phyloP scores from a whole-genome alignment of 1,139 yeast species.

The Nematodospora anomalae region DNA sequence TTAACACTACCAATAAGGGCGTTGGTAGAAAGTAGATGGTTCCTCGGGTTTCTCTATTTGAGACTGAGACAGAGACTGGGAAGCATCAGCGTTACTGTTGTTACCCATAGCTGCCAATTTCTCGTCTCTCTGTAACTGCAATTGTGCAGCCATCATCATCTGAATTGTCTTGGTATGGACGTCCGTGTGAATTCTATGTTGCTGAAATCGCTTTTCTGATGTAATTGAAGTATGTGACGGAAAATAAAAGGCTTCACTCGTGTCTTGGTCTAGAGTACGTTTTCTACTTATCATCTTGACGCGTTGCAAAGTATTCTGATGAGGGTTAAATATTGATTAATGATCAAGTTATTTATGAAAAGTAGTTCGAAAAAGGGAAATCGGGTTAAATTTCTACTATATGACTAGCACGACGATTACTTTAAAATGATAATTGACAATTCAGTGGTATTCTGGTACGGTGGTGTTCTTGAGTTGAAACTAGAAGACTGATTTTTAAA shows the following conservation, averaged over 20 bases:
- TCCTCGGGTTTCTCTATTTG: not conserved
- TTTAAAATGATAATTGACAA: too few species aligned
- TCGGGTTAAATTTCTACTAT: too few species aligned
- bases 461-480: too few species aligned
- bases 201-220: constrained; percentile 21
- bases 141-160: constrained; percentile 30
- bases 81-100: constrained; percentile 9
- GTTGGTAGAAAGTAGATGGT: constrained; percentile 10
- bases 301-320: not conserved
- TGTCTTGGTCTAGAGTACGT: constrained; percentile 10
- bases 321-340: not conserved
- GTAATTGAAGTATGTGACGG: constrained; percentile 1
- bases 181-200: constrained; percentile 29
- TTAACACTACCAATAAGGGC: constrained; percentile 15
- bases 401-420: too few species aligned
- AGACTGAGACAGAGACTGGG: not conserved
- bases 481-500: too few species aligned
- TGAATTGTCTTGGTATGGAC: constrained; percentile 31
- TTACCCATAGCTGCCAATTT: constrained; percentile 10
- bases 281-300: constrained; percentile 10
- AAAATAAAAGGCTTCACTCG: not conserved
- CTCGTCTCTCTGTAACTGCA: constrained; percentile 13
- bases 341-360: not conserved
- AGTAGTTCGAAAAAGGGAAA: too few species aligned
- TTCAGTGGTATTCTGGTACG: too few species aligned